Conservation (phyloP, 352 stramenopile genomes). For the Phytophthora sp. region DNA sequence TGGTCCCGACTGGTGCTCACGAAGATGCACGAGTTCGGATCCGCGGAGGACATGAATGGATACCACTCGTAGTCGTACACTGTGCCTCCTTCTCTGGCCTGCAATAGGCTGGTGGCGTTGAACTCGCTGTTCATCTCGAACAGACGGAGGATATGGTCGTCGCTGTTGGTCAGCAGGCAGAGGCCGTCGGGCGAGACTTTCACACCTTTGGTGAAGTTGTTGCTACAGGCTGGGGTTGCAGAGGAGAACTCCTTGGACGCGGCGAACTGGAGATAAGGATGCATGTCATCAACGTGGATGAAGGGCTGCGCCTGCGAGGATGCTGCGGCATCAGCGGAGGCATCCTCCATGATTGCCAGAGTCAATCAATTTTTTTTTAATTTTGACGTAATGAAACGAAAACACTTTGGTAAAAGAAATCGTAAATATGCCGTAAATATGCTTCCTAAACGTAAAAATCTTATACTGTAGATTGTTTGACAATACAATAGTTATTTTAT, state of each 20-base stretch:
- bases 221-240: conserved; percentile 23
- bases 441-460: no score
- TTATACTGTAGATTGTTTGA: no score
- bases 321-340: neutral
- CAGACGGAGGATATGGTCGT: conserved; percentile 81
- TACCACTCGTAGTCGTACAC: conserved; percentile 92
- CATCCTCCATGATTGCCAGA: no score
- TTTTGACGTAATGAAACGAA: no score
- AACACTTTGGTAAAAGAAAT: no score
- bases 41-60: conserved; percentile 80
- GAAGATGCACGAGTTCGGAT: conserved; percentile 87
- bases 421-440: no score
- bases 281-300: conserved; percentile 21
- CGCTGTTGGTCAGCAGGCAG: conserved; percentile 87
- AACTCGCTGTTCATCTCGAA: conserved; percentile 60
- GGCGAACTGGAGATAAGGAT: conserved; percentile 29
- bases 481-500: no score
- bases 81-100: conserved; percentile 72
- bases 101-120: conserved; percentile 43
- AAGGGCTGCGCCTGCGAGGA: conserved; percentile 17
- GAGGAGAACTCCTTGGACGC: conserved; percentile 41
- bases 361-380: no score
- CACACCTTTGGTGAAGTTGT: conserved; percentile 85
- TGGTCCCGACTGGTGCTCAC: conserved; percentile 86
- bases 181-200: conserved; percentile 80